Conservation (phyloP, 2,329 filamentous ascomycete species). For the Talaromyces atroroseus region DNA sequence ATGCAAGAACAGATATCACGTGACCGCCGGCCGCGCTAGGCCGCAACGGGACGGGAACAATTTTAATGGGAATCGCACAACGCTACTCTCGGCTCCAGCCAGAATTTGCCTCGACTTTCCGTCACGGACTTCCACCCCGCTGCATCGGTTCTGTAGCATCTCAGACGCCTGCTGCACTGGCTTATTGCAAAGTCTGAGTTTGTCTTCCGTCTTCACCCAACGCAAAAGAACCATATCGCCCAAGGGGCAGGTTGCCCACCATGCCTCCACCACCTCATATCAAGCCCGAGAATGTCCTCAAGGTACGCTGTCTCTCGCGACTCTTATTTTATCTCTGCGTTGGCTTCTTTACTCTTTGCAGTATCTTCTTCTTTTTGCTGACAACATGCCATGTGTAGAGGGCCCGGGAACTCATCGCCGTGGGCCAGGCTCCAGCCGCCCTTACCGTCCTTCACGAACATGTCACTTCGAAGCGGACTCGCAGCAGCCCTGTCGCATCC, state of each 20-base stretch:
- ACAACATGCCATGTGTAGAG: conserved; percentile 46
- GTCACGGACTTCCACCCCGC: conserved; percentile 13
- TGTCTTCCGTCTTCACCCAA: conserved; percentile 1
- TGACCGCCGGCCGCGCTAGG: not conserved
- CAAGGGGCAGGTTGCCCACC: conserved; percentile 40
- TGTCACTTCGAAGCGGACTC: conserved; percentile 95
- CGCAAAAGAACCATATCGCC: conserved; percentile 13
- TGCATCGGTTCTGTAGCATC: conserved; percentile 11
- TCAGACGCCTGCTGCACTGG: conserved; percentile 7
- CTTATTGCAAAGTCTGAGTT: not conserved
- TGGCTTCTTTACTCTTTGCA: not conserved
- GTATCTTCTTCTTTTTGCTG: not conserved
- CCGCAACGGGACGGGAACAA: not conserved
- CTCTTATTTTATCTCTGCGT: conserved; percentile 2
- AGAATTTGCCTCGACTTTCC: conserved; percentile 14
- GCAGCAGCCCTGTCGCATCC: conserved; percentile 92
- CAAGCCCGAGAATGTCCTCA: conserved; percentile 98
- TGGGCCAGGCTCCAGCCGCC: conserved; percentile 87
- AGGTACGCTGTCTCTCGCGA: conserved; percentile 44
- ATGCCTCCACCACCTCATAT: conserved; percentile 96
- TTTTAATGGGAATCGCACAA: conserved; percentile 13
- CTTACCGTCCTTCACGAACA: conserved; percentile 96
- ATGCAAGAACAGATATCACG: not conserved
- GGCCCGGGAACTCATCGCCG: conserved; percentile 96
- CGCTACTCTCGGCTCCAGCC: conserved; percentile 9